A percentile compares a stretch with the other conserved stretches of the same genome.
phyloP scores from a whole-genome alignment of 805 yeast genomes.

The Saccharomycopsis fodiens region DNA sequence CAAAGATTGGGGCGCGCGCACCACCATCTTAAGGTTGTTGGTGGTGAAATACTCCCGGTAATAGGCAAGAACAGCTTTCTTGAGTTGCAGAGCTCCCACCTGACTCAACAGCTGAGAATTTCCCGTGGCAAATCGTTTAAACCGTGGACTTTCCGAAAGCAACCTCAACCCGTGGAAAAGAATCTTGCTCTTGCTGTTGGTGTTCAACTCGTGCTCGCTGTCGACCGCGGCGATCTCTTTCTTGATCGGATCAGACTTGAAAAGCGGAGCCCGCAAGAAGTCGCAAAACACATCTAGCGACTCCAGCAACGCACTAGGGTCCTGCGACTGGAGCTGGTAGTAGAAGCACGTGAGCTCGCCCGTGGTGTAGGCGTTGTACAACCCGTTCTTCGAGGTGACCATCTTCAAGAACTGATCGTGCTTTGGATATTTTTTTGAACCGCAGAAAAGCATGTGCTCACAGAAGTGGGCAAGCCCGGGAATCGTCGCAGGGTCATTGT shows the following conservation, averaged over 20 bases:
- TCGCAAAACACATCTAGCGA: slow-evolving; percentile 41
- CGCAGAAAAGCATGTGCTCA: slow-evolving; percentile 63
- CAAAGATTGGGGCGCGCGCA: slow-evolving; percentile 61
- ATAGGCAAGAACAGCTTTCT: slow-evolving; percentile 31
- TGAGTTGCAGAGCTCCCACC: slow-evolving; percentile 30
- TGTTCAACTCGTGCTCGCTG: slow-evolving; percentile 59
- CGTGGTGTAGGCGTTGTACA: slow-evolving; percentile 59
- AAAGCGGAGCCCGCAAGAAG: slow-evolving; percentile 43
- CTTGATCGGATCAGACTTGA: slow-evolving; percentile 34
- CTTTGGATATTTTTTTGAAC: slow-evolving; percentile 47
- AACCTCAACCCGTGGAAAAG: slow-evolving; percentile 53
- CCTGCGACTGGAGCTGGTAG: slow-evolving; percentile 47
- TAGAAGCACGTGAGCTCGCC: slow-evolving; percentile 59
- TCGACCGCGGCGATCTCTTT: slow-evolving; percentile 55
- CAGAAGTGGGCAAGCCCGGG: slow-evolving; percentile 88
- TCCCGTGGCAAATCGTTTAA: slow-evolving; percentile 62
- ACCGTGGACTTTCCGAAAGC: slow-evolving; percentile 38
- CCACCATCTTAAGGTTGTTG: slow-evolving; percentile 46
- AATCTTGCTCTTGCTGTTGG: slow-evolving; percentile 35
- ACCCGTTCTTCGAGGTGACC: slow-evolving; percentile 39
- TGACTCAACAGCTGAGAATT: slow-evolving; percentile 41
- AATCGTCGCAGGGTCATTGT: slow-evolving; percentile 59
- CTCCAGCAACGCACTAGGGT: slow-evolving; percentile 18
- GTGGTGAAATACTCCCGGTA: slow-evolving; percentile 37
- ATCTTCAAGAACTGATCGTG: slow-evolving; percentile 38